Evolutionary conservation across 1,139 yeast species (phyloP).

Genomic region (Candida tropicalis): DNA sequence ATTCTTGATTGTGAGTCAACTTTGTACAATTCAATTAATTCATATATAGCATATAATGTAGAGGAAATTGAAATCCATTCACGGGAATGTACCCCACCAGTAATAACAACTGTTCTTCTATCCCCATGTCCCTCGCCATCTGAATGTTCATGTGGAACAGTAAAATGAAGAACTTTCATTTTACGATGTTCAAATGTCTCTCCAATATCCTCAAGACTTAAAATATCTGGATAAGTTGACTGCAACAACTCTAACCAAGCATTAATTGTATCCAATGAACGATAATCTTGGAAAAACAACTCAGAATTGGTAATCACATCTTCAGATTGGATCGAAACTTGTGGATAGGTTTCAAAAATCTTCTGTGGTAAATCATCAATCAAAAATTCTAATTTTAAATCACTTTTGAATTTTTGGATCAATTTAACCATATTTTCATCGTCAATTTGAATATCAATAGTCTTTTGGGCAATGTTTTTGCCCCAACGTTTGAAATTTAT

Average conservation of each 20-base stretch:
- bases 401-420: slow-evolving; percentile 21
- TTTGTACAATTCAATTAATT: slow-evolving; percentile 55
- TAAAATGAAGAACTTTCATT: slow-evolving; percentile 64
- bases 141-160: slow-evolving; percentile 35
- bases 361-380: slow-evolving; percentile 60
- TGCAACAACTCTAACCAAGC: slow-evolving; percentile 68
- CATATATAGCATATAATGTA: slow-evolving; percentile 61
- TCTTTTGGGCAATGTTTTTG: slow-evolving; percentile 23
- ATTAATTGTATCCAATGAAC: slow-evolving; percentile 68
- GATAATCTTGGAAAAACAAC: slow-evolving; percentile 68
- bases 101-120: slow-evolving; percentile 70
- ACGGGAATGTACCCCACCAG: slow-evolving; percentile 88
- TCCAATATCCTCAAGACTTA: slow-evolving; percentile 68
- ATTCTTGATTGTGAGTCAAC: slow-evolving; percentile 38
- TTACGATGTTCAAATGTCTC: slow-evolving; percentile 74
- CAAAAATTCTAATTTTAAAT: slow-evolving; percentile 35
- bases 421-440: slow-evolving; percentile 26
- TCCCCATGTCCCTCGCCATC: slow-evolving; percentile 46
- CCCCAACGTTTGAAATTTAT: slow-evolving; percentile 36
- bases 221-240: slow-evolving; percentile 57
- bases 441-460: slow-evolving; percentile 40
- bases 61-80: slow-evolving; percentile 87
- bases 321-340: slow-evolving; percentile 17
- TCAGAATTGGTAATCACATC: slow-evolving; percentile 32
- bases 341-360: slow-evolving; percentile 58